These are phyloP conservation scores for Pseudodiploospora longispora DNA, from an alignment of 2,329 filamentous ascomycete genomes.

Conservation along the genomic window DNA sequence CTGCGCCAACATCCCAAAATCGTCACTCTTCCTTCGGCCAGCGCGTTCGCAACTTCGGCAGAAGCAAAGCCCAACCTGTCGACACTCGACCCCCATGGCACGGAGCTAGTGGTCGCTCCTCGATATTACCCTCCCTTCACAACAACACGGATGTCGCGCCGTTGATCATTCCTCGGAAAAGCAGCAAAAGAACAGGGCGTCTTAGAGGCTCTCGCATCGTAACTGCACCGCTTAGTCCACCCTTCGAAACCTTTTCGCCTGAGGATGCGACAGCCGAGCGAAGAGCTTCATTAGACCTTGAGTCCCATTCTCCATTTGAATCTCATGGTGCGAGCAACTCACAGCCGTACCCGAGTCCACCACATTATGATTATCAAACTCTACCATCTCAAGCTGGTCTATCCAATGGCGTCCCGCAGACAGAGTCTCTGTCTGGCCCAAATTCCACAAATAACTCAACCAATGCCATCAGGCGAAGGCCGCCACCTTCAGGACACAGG, in stretches of 20 bases:
- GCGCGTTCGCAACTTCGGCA: constrained; percentile 24
- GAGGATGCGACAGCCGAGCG: constrained; percentile 23
- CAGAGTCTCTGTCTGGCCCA: constrained; percentile 14
- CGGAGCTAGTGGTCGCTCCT: constrained; percentile 60
- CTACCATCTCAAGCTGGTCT: constrained; percentile 14
- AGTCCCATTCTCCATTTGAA: constrained; percentile 3
- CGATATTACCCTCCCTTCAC: constrained; percentile 37
- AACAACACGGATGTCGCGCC: constrained; percentile 39
- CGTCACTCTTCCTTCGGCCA: constrained; percentile 21
- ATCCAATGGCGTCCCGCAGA: constrained; percentile 1
- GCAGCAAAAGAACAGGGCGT: constrained; percentile 32
- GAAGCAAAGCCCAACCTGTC: constrained; percentile 28
- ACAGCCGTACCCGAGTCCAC: constrained; percentile 26
- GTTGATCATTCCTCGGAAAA: constrained; percentile 47
- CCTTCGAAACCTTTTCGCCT: constrained; percentile 26
- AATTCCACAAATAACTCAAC: constrained; percentile 17
- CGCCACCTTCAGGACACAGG: constrained; percentile 22
- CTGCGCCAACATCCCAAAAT: not conserved
- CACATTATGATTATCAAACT: constrained; percentile 19
- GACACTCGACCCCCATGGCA: constrained; percentile 57
- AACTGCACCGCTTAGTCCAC: constrained; percentile 8
- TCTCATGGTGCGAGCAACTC: constrained; percentile 9
- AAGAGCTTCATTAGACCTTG: constrained; percentile 14
- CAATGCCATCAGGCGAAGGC: constrained; percentile 39
- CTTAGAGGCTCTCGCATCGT: constrained; percentile 6